Evolutionary conservation across 305 asterid genomes (phyloP), one percentile per base, ranked within the genome.

Genomic region (Stenogyne calaminthoides): DNA sequence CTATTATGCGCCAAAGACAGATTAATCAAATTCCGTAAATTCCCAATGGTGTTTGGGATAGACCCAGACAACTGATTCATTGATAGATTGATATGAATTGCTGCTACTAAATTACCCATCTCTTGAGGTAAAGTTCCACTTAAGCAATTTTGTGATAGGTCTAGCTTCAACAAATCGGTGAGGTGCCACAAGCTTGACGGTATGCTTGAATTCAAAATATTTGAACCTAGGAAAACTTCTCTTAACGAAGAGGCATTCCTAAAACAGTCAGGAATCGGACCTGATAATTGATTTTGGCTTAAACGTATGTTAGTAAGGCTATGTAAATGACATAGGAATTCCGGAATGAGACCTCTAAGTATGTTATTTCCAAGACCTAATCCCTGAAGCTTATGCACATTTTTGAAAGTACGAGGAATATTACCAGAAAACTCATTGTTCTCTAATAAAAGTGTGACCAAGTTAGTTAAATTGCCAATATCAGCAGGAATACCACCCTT

Each of bases 201-300:
- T 25, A 25, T 25, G 29, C 29, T 25, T 25, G 29, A 25, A 25
- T 25, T 25, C 29, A 25, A 3, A 0, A 1, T 2, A 25, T 25
- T 25, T 0, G 29, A 25, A 25, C 29, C 29, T 25, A 25, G 29
- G 29, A 25, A 25, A 25, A 25, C 29, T 25, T 25, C 10, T 39
- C 11, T 39, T 29, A 82, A 72, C 40, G 81, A 80, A 2, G 77
- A 58, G 5, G 72, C 6, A 59, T 79, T 79, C 15, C 91, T 86
- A 7, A 84, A 52, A 64, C 91, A 86, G 16, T 20, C 51, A 6
- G 87, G 86, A 37, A 84, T 60, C 3, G 29, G 29, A 25, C 29
- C 29, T 25, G 29, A 25, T 25, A 25, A 25, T 25, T 25, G 29
- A 25, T 80, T 84, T 0, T 47, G 14, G 27, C 70, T 49, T 59